Conservation (phyloP, 306 rosid genomes). For the Ceratonia siliqua region DNA sequence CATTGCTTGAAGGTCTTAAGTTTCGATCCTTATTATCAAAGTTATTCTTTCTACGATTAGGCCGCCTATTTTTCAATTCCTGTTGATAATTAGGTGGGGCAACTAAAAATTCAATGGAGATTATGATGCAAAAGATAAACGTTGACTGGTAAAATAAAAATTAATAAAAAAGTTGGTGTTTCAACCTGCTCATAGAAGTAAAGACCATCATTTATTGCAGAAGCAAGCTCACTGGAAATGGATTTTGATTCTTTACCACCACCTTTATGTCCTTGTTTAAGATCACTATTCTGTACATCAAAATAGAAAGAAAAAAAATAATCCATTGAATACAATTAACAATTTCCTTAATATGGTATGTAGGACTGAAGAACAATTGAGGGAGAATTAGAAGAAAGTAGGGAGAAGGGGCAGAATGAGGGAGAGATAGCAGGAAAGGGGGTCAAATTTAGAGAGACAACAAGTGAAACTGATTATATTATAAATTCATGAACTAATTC, state of each 20-base stretch:
- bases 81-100: conserved; percentile 37
- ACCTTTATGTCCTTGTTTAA: conserved; percentile 39
- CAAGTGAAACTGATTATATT: too few species aligned
- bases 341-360: not conserved
- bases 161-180: conserved; percentile 16
- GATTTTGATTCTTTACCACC: conserved; percentile 62
- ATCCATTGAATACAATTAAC: conserved; percentile 15
- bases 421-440: too few species aligned
- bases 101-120: conserved; percentile 21
- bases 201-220: conserved; percentile 85
- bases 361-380: too few species aligned
- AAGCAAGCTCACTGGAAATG: conserved; percentile 83
- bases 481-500: too few species aligned
- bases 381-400: too few species aligned
- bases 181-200: conserved; percentile 89
- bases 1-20: conserved; percentile 47
- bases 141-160: not conserved
- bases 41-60: conserved; percentile 62
- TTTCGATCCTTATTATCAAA: conserved; percentile 60
- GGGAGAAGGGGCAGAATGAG: too few species aligned
- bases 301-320: not conserved
- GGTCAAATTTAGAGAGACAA: too few species aligned
- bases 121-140: not conserved
- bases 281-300: conserved; percentile 59
- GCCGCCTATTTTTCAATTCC: conserved; percentile 71